Percentiles rank a stretch among this genome's conserved stretches.
Evolutionary conservation across 2,329 filamentous ascomycete species (phyloP).

Genomic region (Dryadomyces quercus-mongolicae): DNA sequence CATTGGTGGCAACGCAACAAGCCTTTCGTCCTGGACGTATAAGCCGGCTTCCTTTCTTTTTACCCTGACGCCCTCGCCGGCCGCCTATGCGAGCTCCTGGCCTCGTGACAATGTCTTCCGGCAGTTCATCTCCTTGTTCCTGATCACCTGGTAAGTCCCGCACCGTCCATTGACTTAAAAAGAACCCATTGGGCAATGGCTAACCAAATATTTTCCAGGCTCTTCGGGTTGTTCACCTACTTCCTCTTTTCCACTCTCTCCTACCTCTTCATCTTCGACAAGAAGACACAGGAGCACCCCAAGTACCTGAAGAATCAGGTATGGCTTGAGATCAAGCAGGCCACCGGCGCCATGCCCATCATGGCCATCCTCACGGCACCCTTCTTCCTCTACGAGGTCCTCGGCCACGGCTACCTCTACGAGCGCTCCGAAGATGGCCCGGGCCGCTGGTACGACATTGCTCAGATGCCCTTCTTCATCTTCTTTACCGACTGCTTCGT

Average conservation of each 20-base stretch:
- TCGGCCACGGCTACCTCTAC: conserved; percentile 79
- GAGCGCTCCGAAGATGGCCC: conserved; percentile 66
- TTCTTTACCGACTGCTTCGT: conserved; percentile 81
- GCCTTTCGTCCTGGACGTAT: conserved; percentile 54
- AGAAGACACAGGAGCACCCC: conserved; percentile 76
- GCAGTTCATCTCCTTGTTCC: conserved; percentile 62
- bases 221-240: conserved; percentile 77
- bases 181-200: not conserved
- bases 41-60: conserved; percentile 62
- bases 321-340: conserved; percentile 70
- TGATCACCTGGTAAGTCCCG: conserved; percentile 67
- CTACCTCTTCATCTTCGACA: conserved; percentile 85
- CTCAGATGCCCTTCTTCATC: conserved; percentile 83
- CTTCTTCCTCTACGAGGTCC: conserved; percentile 72
- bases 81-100: conserved; percentile 69
- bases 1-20: conserved; percentile 40
- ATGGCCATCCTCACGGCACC: conserved; percentile 76
- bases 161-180: not conserved
- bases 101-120: conserved; percentile 65
- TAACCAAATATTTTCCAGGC: conserved; percentile 37
- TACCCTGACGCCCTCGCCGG: conserved; percentile 55
- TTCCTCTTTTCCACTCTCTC: conserved; percentile 74
- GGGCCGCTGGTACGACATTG: conserved; percentile 61
- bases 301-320: conserved; percentile 95
- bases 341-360: conserved; percentile 61